These are phyloP conservation scores for Backusella tuberculispora DNA, from an alignment of 192 early-diverging fungal species.

Conservation along the genomic window DNA sequence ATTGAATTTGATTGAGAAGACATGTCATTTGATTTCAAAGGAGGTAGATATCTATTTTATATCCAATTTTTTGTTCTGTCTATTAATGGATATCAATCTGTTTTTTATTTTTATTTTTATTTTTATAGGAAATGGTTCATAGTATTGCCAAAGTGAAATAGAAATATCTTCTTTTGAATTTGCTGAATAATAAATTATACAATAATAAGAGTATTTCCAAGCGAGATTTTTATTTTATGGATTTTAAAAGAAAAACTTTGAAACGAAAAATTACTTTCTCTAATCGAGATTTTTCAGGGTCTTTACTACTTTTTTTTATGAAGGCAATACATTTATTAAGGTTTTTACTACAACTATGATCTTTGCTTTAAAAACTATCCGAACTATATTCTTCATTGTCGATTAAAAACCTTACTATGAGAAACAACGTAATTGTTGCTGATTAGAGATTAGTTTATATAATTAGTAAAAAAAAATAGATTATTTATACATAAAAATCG, in stretches of 20 bases:
- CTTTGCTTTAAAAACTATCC: no score
- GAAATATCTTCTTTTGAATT: neutral
- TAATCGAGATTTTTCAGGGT: neutral
- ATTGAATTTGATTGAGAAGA: conserved; percentile 93
- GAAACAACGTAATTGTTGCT: no score
- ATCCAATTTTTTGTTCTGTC: no score
- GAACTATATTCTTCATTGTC: no score
- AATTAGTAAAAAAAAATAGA: no score
- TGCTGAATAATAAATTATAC: neutral
- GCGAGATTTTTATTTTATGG: neutral
- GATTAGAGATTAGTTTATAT: no score
- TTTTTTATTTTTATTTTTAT: neutral
- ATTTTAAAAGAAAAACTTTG: neutral
- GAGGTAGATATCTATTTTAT: conserved; percentile 45
- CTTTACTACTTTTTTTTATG: neutral
- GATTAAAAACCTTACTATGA: no score
- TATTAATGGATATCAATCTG: no score
- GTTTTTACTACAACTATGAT: no score
- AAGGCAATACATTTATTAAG: neutral
- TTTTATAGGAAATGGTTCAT: conserved; percentile 13
- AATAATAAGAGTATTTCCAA: neutral
- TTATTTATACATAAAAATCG: no score
- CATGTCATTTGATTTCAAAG: conserved; percentile 87
- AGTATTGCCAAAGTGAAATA: conserved; percentile 22
- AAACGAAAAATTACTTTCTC: neutral